Percentiles rank a stretch among this genome's conserved stretches.
These are phyloP conservation scores for Melanogaster broomeanus DNA, from an alignment of 768 basidiomycete genomes.

Conservation along the genomic window DNA sequence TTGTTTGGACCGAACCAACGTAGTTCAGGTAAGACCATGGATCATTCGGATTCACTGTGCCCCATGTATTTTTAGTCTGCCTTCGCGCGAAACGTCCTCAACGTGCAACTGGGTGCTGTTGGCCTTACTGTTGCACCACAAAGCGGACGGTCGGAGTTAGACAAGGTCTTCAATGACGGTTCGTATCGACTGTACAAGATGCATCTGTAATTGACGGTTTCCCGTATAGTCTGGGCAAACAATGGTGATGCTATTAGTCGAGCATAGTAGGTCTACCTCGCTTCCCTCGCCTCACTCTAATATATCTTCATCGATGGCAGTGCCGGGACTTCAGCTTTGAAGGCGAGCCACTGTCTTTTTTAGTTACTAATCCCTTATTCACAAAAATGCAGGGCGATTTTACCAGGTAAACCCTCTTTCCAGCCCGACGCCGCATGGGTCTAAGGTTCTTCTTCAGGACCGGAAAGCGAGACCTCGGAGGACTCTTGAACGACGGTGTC, in stretches of 20 bases:
- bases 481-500: slow-evolving; percentile 92
- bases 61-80: slow-evolving; percentile 63
- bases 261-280: slow-evolving; percentile 61
- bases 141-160: slow-evolving; percentile 57
- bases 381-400: slow-evolving; percentile 67
- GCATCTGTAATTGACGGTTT: neutral
- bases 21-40: slow-evolving; percentile 67
- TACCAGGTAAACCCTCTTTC: slow-evolving; percentile 56
- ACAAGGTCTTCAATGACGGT: slow-evolving; percentile 82
- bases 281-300: neutral
- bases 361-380: neutral
- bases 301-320: slow-evolving; percentile 41
- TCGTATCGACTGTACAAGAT: slow-evolving; percentile 5
- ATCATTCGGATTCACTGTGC: neutral
- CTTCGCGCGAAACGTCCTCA: slow-evolving; percentile 82
- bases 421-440: neutral
- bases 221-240: slow-evolving; percentile 85
- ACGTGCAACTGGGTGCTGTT: slow-evolving; percentile 70
- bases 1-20: slow-evolving; percentile 93
- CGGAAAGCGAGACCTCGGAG: slow-evolving; percentile 91
- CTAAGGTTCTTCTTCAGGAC: slow-evolving; percentile 52
- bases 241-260: slow-evolving; percentile 95
- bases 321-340: slow-evolving; percentile 94
- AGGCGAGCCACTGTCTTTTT: slow-evolving; percentile 49
- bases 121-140: slow-evolving; percentile 62